Percentiles rank a stretch among this genome's conserved stretches.
Conservation (phyloP, 192 early-diverging fungal genomes). For the Coemansia sp. region DNA sequence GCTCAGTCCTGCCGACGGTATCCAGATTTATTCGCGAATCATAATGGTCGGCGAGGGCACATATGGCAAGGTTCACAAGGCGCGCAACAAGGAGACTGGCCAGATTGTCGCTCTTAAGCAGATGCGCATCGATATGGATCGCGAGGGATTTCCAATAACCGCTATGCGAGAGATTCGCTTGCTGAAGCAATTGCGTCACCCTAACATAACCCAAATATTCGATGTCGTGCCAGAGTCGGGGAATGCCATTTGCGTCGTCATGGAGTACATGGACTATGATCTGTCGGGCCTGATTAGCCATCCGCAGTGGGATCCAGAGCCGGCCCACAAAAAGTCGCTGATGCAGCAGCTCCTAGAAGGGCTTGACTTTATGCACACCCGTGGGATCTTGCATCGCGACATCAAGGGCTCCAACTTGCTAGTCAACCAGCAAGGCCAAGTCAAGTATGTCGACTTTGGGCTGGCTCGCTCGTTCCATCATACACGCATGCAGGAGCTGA, state of each 20-base stretch:
- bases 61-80: slow-evolving; percentile 87
- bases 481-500: slow-evolving; percentile 65
- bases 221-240: slow-evolving; percentile 71
- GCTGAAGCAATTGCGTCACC: slow-evolving; percentile 65
- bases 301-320: slow-evolving; percentile 66
- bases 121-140: slow-evolving; percentile 77
- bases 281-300: slow-evolving; percentile 75
- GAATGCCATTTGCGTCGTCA: slow-evolving; percentile 77
- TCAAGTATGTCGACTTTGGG: slow-evolving; percentile 98
- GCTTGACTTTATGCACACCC: slow-evolving; percentile 81
- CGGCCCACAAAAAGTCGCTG: slow-evolving; percentile 83
- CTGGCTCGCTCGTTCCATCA: slow-evolving; percentile 78
- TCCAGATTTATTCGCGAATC: slow-evolving; percentile 67
- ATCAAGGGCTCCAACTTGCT: slow-evolving; percentile 95
- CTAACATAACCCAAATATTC: slow-evolving; percentile 69
- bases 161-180: slow-evolving; percentile 86
- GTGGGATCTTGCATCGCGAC: slow-evolving; percentile 85
- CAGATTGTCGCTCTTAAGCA: slow-evolving; percentile 77
- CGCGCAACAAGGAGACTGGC: slow-evolving; percentile 66
- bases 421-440: slow-evolving; percentile 78
- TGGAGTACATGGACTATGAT: slow-evolving; percentile 90
- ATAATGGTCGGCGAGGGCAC: slow-evolving; percentile 84
- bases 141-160: slow-evolving; percentile 86
- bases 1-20: slow-evolving; percentile 44
- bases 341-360: slow-evolving; percentile 85